Evolutionary conservation across 2,329 filamentous ascomycete species (phyloP), one percentile per base, ranked within the genome.

Genomic region (Aspergillus phoenicis): DNA sequence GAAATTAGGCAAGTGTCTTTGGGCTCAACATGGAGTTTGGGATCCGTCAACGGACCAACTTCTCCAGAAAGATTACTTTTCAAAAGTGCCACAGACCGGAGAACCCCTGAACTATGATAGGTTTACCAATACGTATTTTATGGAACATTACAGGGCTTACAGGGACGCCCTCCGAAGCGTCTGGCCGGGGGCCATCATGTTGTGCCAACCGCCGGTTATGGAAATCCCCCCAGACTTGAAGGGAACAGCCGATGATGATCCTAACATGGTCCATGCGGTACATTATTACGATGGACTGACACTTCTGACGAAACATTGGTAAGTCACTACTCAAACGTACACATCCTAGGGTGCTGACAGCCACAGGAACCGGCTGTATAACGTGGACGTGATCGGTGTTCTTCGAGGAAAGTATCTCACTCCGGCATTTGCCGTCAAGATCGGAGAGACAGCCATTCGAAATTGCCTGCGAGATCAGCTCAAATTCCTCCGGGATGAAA

Each of bases 241-340:
- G 75, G 93, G 88, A 11, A 97, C 93, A 0, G 81, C 84, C 28
- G 94, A 98, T 71, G 93, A 98, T 69, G 93, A 99, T 68, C 87
- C 88, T 3, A 91, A 89, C 64, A 89, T 98, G 85, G 90, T 93
- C 2, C 98, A 97, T 75, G 89, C 95, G 8, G 92, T 93, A 1
- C 95, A 99, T 77, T 99, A 91, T 74, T 99, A 99, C 75, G 95
- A 99, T 69, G 95, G 95, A 10, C 90, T 99, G 59, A 99, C 95
- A 0, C 83, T 99, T 4, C 91, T 99, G 85, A 98, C 92, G 11
- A 99, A 99, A 79, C 96, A 97, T 76, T 99, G 95, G 95, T 78
- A 59, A 59, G 75, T 17, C 20, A 17, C 20, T 20, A 11, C 7
- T n/a, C 4, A 2, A 8, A 20, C 4, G 5, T 41, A 11, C 6